Conservation (phyloP, 495 filamentous ascomycete genomes). For the Aspergillus kassunensis region DNA sequence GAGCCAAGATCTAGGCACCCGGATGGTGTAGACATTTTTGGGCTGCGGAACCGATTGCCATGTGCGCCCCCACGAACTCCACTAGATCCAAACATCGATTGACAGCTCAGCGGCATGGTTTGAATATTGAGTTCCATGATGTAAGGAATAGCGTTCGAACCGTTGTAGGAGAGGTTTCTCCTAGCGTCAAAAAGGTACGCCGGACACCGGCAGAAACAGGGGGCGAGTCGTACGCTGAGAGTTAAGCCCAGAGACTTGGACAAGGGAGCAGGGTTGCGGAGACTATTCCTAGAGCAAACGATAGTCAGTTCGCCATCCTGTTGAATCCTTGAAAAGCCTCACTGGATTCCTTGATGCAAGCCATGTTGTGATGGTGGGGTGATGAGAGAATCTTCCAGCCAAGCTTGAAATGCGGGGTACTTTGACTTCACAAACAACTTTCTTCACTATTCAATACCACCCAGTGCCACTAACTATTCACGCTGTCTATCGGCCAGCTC, state of each 20-base stretch:
- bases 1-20: neutral
- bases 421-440: conserved; percentile 1
- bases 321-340: no score
- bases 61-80: conserved; percentile 1
- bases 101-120: neutral
- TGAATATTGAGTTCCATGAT: neutral
- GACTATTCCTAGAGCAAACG: neutral
- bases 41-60: neutral
- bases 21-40: neutral
- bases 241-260: neutral
- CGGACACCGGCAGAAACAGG: no score
- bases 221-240: no score
- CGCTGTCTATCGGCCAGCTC: neutral
- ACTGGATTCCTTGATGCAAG: no score
- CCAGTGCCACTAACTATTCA: neutral
- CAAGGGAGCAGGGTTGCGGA: neutral
- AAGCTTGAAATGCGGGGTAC: conserved; percentile 8
- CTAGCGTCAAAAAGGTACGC: neutral
- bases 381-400: neutral
- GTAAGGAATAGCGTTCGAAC: neutral
- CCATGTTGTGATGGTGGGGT: neutral
- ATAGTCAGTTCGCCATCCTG: no score
- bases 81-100: conserved; percentile 4
- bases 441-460: neutral
- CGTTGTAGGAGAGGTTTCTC: neutral